Conservation (phyloP, 306 rosid species). For the Cucurbita ficifolia region DNA sequence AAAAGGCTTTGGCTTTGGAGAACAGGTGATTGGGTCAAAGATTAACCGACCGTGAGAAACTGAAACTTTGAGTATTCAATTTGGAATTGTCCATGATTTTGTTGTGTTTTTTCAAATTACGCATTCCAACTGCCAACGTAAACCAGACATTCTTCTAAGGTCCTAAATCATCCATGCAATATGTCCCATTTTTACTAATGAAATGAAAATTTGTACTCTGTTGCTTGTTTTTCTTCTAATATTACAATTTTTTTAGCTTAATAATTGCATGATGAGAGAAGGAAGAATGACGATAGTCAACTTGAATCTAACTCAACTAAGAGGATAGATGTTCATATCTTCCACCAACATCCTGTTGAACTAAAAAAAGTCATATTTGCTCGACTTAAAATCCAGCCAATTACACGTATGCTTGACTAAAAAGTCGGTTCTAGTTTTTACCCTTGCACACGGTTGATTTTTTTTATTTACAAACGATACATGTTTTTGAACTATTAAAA, state of each 20-base stretch:
- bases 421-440: too few relatives aligned
- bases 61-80: constrained; percentile 12
- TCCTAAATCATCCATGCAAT: constrained; percentile 15
- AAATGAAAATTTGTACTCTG: not conserved
- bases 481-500: too few relatives aligned
- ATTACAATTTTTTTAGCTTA: not conserved
- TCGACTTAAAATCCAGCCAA: too few relatives aligned
- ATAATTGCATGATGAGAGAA: too few relatives aligned
- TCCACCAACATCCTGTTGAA: too few relatives aligned
- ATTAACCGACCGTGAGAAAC: constrained; percentile 17
- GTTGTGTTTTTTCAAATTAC: not conserved
- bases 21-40: constrained; percentile 28
- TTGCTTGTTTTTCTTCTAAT: not conserved
- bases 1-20: constrained; percentile 1
- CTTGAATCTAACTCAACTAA: too few relatives aligned
- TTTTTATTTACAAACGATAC: too few relatives aligned
- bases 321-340: too few relatives aligned
- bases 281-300: too few relatives aligned
- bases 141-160: constrained; percentile 45
- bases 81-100: constrained; percentile 7
- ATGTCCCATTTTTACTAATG: not conserved
- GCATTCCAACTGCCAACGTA: constrained; percentile 10
- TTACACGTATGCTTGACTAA: too few relatives aligned
- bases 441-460: too few relatives aligned
- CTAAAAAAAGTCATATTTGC: too few relatives aligned